These are phyloP conservation scores for Parmelia sp. DNA, from an alignment of 495 filamentous ascomycete species.

Conservation along the genomic window DNA sequence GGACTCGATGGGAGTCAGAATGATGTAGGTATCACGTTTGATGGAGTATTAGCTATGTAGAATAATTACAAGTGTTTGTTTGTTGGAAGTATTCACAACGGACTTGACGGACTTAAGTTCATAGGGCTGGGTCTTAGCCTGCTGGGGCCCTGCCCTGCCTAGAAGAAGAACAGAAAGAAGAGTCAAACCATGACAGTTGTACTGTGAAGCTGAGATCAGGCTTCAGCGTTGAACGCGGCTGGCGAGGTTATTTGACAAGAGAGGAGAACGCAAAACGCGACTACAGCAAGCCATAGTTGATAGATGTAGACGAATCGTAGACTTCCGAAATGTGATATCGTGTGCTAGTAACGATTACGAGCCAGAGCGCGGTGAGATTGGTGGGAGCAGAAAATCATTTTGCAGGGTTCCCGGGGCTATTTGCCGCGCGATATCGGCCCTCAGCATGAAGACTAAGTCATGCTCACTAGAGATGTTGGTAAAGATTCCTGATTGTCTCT, in stretches of 20 bases:
- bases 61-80: too few relatives aligned
- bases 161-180: too few relatives aligned
- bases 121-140: too few relatives aligned
- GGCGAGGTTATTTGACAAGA: conserved; percentile 53
- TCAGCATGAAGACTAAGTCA: neutral
- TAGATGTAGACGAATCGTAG: neutral
- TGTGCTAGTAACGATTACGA: neutral
- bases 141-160: too few relatives aligned
- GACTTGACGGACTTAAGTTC: too few relatives aligned
- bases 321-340: too few relatives aligned
- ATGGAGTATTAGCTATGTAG: too few relatives aligned
- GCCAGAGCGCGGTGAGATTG: conserved; percentile 1
- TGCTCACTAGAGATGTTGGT: too few relatives aligned
- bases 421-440: conserved; percentile 20
- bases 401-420: conserved; percentile 7
- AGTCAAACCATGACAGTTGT: conserved; percentile 24
- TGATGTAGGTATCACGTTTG: too few relatives aligned
- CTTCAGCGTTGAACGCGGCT: conserved; percentile 61
- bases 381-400: conserved; percentile 3
- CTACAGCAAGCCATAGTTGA: conserved; percentile 77
- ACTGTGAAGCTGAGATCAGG: conserved; percentile 51
- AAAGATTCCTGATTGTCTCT: neutral
- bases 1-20: too few relatives aligned
- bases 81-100: too few relatives aligned
- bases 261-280: conserved; percentile 71